Evolutionary conservation across 1,284 basidiomycete species (phyloP), one percentile per base, ranked within the genome.

Genomic region (Fistulina hepatica): DNA sequence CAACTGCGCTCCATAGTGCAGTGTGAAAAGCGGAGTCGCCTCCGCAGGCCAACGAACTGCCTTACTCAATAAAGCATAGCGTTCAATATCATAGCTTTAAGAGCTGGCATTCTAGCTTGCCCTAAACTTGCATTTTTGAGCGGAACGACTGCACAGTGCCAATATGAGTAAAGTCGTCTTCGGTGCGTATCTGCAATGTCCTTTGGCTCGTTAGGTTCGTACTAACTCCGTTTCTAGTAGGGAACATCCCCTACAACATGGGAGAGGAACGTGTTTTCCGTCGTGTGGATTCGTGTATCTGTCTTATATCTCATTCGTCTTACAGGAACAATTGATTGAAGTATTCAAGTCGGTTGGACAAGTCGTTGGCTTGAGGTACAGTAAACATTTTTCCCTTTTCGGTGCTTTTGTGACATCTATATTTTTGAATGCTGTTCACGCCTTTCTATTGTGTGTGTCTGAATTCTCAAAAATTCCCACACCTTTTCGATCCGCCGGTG

Each of bases 241-340:
- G 84, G 40, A 88, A 88, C 71, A 82, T 88, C 6, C 83, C 83
- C 19, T 88, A 88, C 57, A 82, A 81, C 49, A 88, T 86, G 80
- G 76, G 73, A 34, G 84, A 88, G 64, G 75, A 63, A 52, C 38
- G 66, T 59, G 9, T 13, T 1, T 35, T 35, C 15, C 17, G 28
- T 24, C 20, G 30, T 15, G 16, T 3, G 27, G 13, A 28, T 27
- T 41, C n/a, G n/a, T n/a, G n/a, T 5, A 36, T 20, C 22, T 19
- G 16, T 35, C 16, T n/a, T 8, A 27, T n/a, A 33, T 21, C n/a
- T 27, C 34, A 19, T 30, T 39, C 37, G 37, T 5, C 35, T 34
- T 28, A 34, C 45, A 77, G 76, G 83, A 88, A 21, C 77, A 85
- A 58, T 65, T 88, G 32, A 85, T 85, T 34, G 81, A 84, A 34